Percentiles rank a stretch among this genome's conserved stretches.
Conservation (phyloP, 169 alveolate species). For the Eimeria necatrix region DNA sequence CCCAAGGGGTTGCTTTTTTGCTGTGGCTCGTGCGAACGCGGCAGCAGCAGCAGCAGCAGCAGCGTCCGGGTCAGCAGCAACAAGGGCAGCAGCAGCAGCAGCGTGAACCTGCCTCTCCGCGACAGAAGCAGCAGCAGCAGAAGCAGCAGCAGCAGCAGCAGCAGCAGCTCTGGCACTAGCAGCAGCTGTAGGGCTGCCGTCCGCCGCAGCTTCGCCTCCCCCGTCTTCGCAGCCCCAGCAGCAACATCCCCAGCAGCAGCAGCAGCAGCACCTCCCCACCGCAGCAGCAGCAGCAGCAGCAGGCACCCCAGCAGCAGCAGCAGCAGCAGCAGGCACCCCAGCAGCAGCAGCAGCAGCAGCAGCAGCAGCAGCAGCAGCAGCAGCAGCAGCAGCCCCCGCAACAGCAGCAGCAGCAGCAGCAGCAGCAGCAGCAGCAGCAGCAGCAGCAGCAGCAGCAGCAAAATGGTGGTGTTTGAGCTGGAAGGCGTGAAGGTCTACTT, state of each 20-base stretch:
- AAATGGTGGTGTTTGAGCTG: constrained; percentile 76
- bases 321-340: constrained; percentile 4
- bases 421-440: constrained; percentile 23
- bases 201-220: not conserved
- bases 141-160: constrained; percentile 43
- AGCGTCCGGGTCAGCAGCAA: not conserved
- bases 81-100: not conserved
- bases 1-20: not conserved
- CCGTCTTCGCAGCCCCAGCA: constrained; percentile 61
- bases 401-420: not conserved
- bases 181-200: not conserved
- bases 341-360: constrained; percentile 2
- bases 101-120: constrained; percentile 31
- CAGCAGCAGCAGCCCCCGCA: not conserved
- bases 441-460: constrained; percentile 58
- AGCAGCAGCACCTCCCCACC: too few species aligned
- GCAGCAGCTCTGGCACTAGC: not conserved
- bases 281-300: constrained; percentile 5
- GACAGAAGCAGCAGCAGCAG: constrained; percentile 25
- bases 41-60: constrained; percentile 29
- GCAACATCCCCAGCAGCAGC: too few species aligned
- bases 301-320: not conserved
- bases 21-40: not conserved
- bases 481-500: constrained; percentile 96
- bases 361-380: not conserved